These are phyloP conservation scores for Haberlea rhodopensis DNA, from an alignment of 257 asterid genomes.

Conservation along the genomic window DNA sequence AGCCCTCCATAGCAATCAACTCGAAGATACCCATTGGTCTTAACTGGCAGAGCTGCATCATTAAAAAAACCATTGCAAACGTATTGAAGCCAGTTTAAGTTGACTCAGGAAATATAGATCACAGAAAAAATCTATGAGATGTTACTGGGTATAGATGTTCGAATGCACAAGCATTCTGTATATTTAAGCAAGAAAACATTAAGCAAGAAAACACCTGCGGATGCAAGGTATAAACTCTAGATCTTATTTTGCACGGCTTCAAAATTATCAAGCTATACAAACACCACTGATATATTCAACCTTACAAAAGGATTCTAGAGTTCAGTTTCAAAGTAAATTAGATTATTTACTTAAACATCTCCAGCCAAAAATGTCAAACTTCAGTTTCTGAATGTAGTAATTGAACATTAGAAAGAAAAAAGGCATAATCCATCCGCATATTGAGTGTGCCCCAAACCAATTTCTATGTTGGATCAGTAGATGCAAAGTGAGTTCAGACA, in stretches of 20 bases:
- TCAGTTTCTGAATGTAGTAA: not conserved
- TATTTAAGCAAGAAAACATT: slow-evolving; percentile 4
- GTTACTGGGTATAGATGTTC: not conserved
- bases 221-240: not conserved
- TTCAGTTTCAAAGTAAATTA: not conserved
- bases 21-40: slow-evolving; percentile 82
- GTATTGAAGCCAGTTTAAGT: slow-evolving; percentile 69
- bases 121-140: not conserved
- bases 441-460: not conserved
- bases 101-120: slow-evolving; percentile 47
- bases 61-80: slow-evolving; percentile 82
- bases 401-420: slow-evolving; percentile 1
- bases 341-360: not conserved
- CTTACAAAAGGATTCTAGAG: not conserved
- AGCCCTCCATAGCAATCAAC: slow-evolving; percentile 99
- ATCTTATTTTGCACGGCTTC: not conserved
- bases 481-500: not conserved
- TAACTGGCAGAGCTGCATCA: slow-evolving; percentile 92
- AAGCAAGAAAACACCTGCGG: slow-evolving; percentile 11
- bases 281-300: not conserved
- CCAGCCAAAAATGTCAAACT: not conserved
- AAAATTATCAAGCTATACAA: not conserved
- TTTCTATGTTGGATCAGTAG: not conserved
- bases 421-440: not conserved
- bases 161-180: not conserved